phyloP scores from a whole-genome alignment of 1,284 basidiomycete genomes.

The Trichosporon asahii region DNA sequence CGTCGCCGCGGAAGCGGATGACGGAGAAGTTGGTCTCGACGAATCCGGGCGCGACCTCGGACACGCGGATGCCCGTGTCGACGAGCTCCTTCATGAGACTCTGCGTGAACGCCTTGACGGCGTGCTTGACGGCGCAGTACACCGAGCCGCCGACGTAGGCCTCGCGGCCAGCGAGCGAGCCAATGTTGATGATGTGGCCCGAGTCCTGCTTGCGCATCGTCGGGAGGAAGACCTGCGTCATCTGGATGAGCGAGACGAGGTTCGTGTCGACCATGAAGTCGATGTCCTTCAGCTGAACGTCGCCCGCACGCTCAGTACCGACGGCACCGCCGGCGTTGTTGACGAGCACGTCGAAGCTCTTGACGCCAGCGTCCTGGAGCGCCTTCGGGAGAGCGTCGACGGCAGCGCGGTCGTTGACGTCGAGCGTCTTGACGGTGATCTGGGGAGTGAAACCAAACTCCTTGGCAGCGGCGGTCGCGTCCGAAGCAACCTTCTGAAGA shows the following conservation, averaged over 20 bases:
- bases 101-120: slow-evolving; percentile 80
- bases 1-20: slow-evolving; percentile 76
- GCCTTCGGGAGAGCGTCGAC: slow-evolving; percentile 18
- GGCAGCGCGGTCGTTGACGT: slow-evolving; percentile 26
- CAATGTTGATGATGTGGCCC: slow-evolving; percentile 83
- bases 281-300: slow-evolving; percentile 26
- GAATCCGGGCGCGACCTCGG: slow-evolving; percentile 78
- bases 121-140: slow-evolving; percentile 54
- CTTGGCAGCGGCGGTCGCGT: slow-evolving; percentile 17
- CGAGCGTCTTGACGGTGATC: slow-evolving; percentile 27
- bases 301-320: slow-evolving; percentile 30
- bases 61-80: slow-evolving; percentile 79
- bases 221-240: slow-evolving; percentile 40
- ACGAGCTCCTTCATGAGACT: slow-evolving; percentile 76
- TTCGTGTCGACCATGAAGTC: slow-evolving; percentile 81
- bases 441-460: slow-evolving; percentile 26
- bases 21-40: slow-evolving; percentile 62
- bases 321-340: slow-evolving; percentile 29
- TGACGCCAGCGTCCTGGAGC: slow-evolving; percentile 19
- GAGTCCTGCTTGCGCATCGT: slow-evolving; percentile 80
- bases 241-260: slow-evolving; percentile 23
- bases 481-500: slow-evolving; percentile 57
- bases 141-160: slow-evolving; percentile 75
- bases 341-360: slow-evolving; percentile 24
- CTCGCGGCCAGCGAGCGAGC: slow-evolving; percentile 83